Percentiles rank a stretch among this genome's conserved stretches.
Evolutionary conservation across 1,284 basidiomycete genomes (phyloP).

Genomic region (Leccinum fuscescens): DNA sequence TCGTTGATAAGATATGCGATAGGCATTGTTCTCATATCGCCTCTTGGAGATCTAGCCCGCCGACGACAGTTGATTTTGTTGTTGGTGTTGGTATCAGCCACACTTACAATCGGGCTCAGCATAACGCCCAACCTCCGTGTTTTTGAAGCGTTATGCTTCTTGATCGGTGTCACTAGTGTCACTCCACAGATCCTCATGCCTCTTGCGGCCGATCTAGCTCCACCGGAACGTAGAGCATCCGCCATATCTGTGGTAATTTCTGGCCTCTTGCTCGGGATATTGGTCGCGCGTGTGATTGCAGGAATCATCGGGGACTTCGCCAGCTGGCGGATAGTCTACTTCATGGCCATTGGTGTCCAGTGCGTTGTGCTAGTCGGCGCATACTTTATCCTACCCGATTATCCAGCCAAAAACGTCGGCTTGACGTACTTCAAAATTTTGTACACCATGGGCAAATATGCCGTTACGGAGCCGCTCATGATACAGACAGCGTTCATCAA

Average conservation of each 20-base stretch:
- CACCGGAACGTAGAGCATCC: conserved; percentile 57
- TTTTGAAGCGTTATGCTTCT: conserved; percentile 57
- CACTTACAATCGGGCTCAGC: conserved; percentile 57
- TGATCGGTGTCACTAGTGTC: conserved; percentile 56
- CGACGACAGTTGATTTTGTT: conserved; percentile 53
- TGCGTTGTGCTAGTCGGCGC: conserved; percentile 47
- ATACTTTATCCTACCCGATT: conserved; percentile 66
- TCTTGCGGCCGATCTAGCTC: conserved; percentile 65
- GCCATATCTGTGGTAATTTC: conserved; percentile 67
- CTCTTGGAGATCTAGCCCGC: conserved; percentile 66
- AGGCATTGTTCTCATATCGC: conserved; percentile 61
- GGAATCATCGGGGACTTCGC: conserved; percentile 64
- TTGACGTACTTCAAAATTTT: conserved; percentile 62
- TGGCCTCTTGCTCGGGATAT: conserved; percentile 68
- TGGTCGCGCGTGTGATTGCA: conserved; percentile 66
- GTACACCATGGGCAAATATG: conserved; percentile 65
- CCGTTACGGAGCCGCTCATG: conserved; percentile 66
- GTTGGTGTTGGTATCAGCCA: conserved; percentile 44
- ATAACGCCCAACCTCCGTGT: conserved; percentile 46
- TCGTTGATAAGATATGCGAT: conserved; percentile 45
- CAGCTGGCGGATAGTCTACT: conserved; percentile 66
- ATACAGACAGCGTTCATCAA: conserved; percentile 62
- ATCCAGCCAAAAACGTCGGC: conserved; percentile 60
- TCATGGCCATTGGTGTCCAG: conserved; percentile 61
- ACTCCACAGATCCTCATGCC: conserved; percentile 62